Evolutionary conservation across 495 filamentous ascomycete genomes (phyloP).

Genomic region (Astrothelium macrocarpum): DNA sequence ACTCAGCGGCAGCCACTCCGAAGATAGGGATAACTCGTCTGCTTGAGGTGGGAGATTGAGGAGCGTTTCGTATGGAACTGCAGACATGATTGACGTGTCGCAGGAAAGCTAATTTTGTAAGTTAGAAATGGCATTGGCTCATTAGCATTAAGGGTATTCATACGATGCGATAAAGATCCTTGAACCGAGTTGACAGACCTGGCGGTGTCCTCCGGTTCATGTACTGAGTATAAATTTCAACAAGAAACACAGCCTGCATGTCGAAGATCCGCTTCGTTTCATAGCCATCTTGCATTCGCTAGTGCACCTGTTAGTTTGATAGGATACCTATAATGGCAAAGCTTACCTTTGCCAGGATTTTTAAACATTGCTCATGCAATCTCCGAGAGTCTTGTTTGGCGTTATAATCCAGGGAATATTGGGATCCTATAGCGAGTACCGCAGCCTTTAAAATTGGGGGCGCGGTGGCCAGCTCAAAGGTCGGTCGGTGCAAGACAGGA

Average conservation of each 20-base stretch:
- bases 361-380: conserved; percentile 32
- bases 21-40: not conserved
- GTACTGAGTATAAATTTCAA: conserved; percentile 30
- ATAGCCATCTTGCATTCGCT: conserved; percentile 20
- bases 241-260: conserved; percentile 27
- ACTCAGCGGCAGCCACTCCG: not conserved
- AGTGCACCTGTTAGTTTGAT: conserved; percentile 6
- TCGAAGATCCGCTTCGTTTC: conserved; percentile 25
- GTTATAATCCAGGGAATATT: conserved; percentile 28
- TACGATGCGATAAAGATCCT: conserved; percentile 23
- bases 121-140: not conserved
- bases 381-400: conserved; percentile 30
- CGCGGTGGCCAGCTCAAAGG: conserved; percentile 25
- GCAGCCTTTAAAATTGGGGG: conserved; percentile 33
- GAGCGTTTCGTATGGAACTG: not conserved
- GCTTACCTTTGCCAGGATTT: conserved; percentile 31
- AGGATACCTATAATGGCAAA: not conserved
- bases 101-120: not conserved
- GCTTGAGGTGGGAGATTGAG: not conserved
- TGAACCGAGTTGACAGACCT: conserved; percentile 25
- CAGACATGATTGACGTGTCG: not conserved
- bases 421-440: conserved; percentile 36
- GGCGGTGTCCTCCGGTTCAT: conserved; percentile 25
- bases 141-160: not conserved
- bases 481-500: conserved; percentile 35